phyloP scores from a whole-genome alignment of 441 rosid species.

The Sinapis alba region DNA sequence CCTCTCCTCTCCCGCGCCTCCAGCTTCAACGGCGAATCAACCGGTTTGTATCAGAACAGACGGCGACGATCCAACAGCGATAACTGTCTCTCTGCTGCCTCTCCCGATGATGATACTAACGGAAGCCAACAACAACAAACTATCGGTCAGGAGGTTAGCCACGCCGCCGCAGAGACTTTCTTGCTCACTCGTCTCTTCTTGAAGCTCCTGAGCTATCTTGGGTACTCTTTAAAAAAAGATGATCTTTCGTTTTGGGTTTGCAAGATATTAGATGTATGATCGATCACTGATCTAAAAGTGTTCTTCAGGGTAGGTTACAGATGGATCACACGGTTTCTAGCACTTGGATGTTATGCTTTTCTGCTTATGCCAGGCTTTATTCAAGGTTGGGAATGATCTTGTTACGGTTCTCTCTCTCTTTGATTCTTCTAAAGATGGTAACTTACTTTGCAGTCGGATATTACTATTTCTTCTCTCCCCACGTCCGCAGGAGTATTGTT shows the following conservation, averaged over 20 bases:
- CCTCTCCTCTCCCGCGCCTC: constrained; percentile 60
- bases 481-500: constrained; percentile 75
- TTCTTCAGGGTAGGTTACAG: constrained; percentile 95
- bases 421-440: constrained; percentile 5
- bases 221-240: constrained; percentile 39
- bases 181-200: constrained; percentile 65
- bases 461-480: constrained; percentile 83
- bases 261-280: neutral
- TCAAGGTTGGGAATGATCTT: constrained; percentile 74
- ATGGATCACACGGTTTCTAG: constrained; percentile 85
- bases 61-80: constrained; percentile 65
- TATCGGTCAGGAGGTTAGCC: constrained; percentile 52
- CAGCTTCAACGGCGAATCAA: constrained; percentile 45
- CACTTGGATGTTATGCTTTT: constrained; percentile 90
- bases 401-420: neutral
- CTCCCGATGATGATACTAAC: constrained; percentile 36
- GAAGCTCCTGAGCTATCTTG: constrained; percentile 72
- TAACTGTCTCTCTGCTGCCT: constrained; percentile 48
- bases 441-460: constrained; percentile 75
- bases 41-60: constrained; percentile 51
- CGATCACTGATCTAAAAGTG: constrained; percentile 45
- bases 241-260: constrained; percentile 4
- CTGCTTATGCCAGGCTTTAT: constrained; percentile 94
- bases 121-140: constrained; percentile 40
- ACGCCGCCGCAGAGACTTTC: constrained; percentile 68